A percentile compares a stretch with the other conserved stretches of the same genome.
Conservation (phyloP, 352 stramenopile species). For the Globisporangium polare region DNA sequence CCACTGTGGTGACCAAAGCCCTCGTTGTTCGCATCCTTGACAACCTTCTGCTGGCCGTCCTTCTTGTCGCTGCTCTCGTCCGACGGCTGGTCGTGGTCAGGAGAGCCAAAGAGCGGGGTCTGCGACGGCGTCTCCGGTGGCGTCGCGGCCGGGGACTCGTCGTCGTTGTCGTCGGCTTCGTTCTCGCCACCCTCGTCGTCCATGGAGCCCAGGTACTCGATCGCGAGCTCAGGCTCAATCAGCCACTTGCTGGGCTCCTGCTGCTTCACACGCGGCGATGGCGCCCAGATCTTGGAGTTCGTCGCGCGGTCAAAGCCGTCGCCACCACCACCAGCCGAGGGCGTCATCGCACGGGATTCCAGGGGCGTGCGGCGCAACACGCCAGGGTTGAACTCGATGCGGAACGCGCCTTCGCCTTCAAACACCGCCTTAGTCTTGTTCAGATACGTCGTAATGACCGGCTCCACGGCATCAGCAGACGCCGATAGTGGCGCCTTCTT, state of each 20-base stretch:
- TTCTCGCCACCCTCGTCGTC: constrained; percentile 54
- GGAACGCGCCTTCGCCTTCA: constrained; percentile 79
- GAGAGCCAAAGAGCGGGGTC: constrained; percentile 69
- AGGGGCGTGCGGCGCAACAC: constrained; percentile 74
- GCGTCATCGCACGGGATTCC: constrained; percentile 43
- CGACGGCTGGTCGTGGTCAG: constrained; percentile 34
- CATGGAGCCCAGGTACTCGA: constrained; percentile 80
- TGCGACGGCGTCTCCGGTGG: constrained; percentile 63
- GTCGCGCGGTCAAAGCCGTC: constrained; percentile 25
- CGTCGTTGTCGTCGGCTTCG: constrained; percentile 60
- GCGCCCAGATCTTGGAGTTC: constrained; percentile 71
- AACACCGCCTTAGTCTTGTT: constrained; percentile 78
- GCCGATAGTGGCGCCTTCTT: constrained; percentile 18
- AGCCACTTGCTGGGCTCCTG: constrained; percentile 81
- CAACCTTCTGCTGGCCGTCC: constrained; percentile 14
- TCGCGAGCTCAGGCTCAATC: constrained; percentile 66
- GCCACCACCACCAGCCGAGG: constrained; percentile 22
- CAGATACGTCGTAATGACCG: constrained; percentile 43
- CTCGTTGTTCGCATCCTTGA: constrained; percentile 25
- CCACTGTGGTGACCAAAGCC: constrained; percentile 15
- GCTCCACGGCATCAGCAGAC: constrained; percentile 32
- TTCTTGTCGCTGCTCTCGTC: constrained; percentile 43
- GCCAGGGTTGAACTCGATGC: constrained; percentile 80
- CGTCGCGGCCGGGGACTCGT: constrained; percentile 62
- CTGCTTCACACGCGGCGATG: constrained; percentile 67